Base-by-base conservation (phyloP, 2,329 filamentous ascomycete species). In the Calonectria naviculata region DNA sequence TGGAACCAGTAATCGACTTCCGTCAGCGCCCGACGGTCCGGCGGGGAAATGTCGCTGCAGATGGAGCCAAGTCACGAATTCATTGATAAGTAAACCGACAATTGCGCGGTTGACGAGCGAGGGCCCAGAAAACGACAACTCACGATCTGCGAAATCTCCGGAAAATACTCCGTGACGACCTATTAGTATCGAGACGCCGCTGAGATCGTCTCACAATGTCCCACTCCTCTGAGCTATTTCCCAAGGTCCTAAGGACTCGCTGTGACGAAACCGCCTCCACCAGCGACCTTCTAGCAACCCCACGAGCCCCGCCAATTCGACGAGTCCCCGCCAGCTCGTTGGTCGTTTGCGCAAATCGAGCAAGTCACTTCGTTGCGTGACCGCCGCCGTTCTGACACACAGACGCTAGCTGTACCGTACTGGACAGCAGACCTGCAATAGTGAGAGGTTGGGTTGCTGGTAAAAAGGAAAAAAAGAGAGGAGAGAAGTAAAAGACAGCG, bases 111-210 rank as follows among this genome's bases (percentile, higher is more conserved):
- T 15, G 52, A 58, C 52, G 26, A 34, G 49, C 41, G 52, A 61
- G 24, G 38, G 47, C 36, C 70, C 61, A 73, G 73, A 70, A 73
- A 68, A 68, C 36, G 49, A 60, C 69, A 38, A 62, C 58, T 70
- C 46, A 67, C 31, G 68, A 74, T 67, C 68, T 69, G 63, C 61
- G 73, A 29, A 70, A 74, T 78, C 76, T 73, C 76, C 76, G 76
- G 76, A 71, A 78, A 78, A 77, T 78, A 78, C 76, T 78, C 76
- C 76, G 76, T 73, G 68, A 63, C 28, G 54, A 65, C 62, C 66
- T 74, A 76, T 76, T 70, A 72, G 34, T 56, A 69, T 67, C 36
- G 34, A 72, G 49, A 65, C 67, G 65, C 61, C 66, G 36, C 65
- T 74, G 52, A 58, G 38, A 56, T 60, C 47, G 36, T 54, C 49